Evolutionary conservation across 2,329 filamentous ascomycete genomes (phyloP).

Genomic region (Neurospora sp.): DNA sequence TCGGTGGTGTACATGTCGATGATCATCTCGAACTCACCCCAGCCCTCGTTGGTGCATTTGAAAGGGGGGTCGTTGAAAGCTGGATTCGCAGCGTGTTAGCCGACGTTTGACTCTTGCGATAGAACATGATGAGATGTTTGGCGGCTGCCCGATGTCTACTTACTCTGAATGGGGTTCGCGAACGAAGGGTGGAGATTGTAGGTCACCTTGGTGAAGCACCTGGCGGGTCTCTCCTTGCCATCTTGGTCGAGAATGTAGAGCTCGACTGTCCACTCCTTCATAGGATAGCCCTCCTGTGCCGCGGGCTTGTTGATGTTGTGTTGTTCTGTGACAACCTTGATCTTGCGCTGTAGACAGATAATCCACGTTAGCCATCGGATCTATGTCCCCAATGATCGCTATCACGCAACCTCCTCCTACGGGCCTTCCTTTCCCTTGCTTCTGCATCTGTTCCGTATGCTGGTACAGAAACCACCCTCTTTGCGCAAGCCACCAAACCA

Average conservation of each 20-base stretch:
- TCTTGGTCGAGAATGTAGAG: conserved; percentile 77
- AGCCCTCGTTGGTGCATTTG: conserved; percentile 84
- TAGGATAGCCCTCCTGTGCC: conserved; percentile 78
- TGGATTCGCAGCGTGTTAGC: conserved; percentile 26
- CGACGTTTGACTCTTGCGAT: background rate
- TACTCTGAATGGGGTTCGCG: conserved; percentile 76
- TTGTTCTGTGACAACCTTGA: conserved; percentile 92
- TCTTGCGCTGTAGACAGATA: conserved; percentile 57
- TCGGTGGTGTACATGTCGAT: conserved; percentile 76
- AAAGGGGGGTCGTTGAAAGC: conserved; percentile 81
- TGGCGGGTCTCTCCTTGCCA: conserved; percentile 74
- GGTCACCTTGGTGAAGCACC: conserved; percentile 80
- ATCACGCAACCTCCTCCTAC: background rate
- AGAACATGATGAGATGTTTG: background rate
- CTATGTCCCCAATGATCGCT: background rate
- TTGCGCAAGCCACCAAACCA: background rate
- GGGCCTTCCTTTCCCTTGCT: background rate
- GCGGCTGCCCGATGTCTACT: conserved; percentile 23
- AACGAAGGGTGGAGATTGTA: conserved; percentile 95
- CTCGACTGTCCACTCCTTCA: conserved; percentile 86
- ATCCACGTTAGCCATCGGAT: conserved; percentile 5
- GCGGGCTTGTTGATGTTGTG: conserved; percentile 74
- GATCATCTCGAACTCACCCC: conserved; percentile 96
- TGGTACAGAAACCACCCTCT: background rate
- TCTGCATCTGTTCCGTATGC: background rate